These are phyloP conservation scores for Saturnispora dispora DNA, from an alignment of 805 yeast species.

Conservation along the genomic window DNA sequence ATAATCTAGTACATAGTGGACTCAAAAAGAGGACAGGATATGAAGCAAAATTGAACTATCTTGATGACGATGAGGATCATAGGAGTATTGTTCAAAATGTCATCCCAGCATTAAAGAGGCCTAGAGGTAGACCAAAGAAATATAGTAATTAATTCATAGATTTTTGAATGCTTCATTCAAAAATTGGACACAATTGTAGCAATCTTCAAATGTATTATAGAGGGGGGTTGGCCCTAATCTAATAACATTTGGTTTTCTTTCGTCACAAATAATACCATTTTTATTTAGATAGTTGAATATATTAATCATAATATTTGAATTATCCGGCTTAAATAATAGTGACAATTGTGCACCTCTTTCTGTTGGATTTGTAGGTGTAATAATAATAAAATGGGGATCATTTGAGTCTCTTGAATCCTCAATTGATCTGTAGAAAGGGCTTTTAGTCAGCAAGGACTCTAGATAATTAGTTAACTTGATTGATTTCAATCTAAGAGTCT, in stretches of 20 bases:
- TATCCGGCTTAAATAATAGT: constrained; percentile 49
- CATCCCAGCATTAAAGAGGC: constrained; percentile 11
- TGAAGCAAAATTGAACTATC: neutral
- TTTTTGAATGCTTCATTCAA: constrained; percentile 1
- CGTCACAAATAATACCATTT: constrained; percentile 72
- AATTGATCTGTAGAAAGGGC: constrained; percentile 36
- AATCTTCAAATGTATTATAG: constrained; percentile 69
- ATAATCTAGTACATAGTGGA: neutral
- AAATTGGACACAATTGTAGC: constrained; percentile 31
- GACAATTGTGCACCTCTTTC: constrained; percentile 82
- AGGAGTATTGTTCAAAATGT: constrained; percentile 2
- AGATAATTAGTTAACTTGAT: constrained; percentile 49
- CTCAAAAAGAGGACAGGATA: constrained; percentile 4
- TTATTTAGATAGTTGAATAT: constrained; percentile 42
- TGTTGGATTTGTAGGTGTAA: constrained; percentile 55
- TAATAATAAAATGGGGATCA: constrained; percentile 46
- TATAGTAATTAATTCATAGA: neutral
- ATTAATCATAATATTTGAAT: constrained; percentile 47
- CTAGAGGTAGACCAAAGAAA: constrained; percentile 14
- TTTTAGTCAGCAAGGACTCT: constrained; percentile 35
- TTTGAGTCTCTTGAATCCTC: constrained; percentile 15
- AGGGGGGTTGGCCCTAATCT: constrained; percentile 82
- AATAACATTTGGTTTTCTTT: constrained; percentile 83
- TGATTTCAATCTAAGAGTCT: constrained; percentile 46
- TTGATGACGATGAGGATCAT: constrained; percentile 1